These are phyloP conservation scores for Blastobotrys petasosporus DNA, from an alignment of 1,139 yeast genomes.

Conservation along the genomic window DNA sequence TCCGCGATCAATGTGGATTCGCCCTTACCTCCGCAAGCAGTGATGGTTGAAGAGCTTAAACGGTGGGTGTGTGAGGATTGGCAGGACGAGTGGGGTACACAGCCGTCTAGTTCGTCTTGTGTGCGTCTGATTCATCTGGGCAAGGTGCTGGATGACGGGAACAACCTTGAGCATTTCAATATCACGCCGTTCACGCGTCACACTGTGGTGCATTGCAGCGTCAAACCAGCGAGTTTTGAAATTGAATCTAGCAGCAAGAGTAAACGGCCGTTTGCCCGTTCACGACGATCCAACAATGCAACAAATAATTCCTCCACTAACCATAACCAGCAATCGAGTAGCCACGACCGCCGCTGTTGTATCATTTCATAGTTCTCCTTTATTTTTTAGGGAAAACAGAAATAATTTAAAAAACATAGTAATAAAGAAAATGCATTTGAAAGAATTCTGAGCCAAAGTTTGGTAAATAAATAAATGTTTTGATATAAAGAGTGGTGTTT, in stretches of 20 bases:
- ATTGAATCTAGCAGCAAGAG: constrained; percentile 12
- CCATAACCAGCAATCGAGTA: too few relatives aligned
- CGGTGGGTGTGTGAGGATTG: constrained; percentile 20
- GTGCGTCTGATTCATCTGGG: constrained; percentile 31
- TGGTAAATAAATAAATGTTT: neutral
- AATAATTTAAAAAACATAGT: constrained; percentile 2
- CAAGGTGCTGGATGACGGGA: constrained; percentile 27
- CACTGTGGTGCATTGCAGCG: constrained; percentile 29
- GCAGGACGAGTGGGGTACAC: constrained; percentile 26
- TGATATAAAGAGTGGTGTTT: too few relatives aligned
- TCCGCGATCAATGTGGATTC: constrained; percentile 16
- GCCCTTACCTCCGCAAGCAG: constrained; percentile 18
- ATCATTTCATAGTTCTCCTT: too few relatives aligned
- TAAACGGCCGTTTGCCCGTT: too few relatives aligned
- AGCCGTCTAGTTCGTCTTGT: constrained; percentile 21
- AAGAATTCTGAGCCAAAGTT: neutral
- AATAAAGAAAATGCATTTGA: neutral
- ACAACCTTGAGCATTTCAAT: constrained; percentile 20
- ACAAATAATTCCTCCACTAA: too few relatives aligned
- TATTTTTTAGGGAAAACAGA: neutral
- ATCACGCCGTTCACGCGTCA: constrained; percentile 18
- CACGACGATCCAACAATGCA: too few relatives aligned
- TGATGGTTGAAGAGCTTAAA: constrained; percentile 23
- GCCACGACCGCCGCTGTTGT: too few relatives aligned
- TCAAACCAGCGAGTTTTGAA: constrained; percentile 28